These are phyloP conservation scores for Pseudopyricularia cyperi DNA, from an alignment of 2,329 filamentous ascomycete genomes.

Conservation along the genomic window DNA sequence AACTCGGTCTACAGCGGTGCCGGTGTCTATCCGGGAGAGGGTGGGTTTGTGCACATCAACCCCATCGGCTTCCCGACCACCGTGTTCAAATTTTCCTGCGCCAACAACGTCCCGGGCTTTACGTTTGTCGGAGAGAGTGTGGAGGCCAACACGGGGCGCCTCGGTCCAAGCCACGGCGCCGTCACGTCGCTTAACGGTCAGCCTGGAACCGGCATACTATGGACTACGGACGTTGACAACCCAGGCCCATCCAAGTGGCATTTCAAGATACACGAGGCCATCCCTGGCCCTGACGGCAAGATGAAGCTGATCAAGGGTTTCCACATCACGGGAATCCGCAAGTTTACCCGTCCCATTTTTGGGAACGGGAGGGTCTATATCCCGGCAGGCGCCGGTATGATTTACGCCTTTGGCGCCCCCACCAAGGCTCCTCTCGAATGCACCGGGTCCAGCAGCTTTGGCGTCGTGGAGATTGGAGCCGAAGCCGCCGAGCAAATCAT, in stretches of 20 bases:
- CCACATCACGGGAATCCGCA: slow-evolving; percentile 35
- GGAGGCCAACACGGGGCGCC: slow-evolving; percentile 34
- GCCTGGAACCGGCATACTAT: slow-evolving; percentile 40
- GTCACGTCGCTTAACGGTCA: slow-evolving; percentile 40
- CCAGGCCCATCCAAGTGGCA: slow-evolving; percentile 21
- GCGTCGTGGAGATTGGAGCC: slow-evolving; percentile 25
- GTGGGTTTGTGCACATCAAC: slow-evolving; percentile 35
- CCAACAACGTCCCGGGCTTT: slow-evolving; percentile 36
- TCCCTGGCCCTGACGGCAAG: slow-evolving; percentile 34
- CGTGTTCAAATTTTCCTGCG: slow-evolving; percentile 45
- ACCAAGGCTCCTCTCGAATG: slow-evolving; percentile 41
- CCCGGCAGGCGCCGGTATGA: slow-evolving; percentile 33
- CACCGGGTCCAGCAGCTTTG: slow-evolving; percentile 29
- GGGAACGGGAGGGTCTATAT: slow-evolving; percentile 42
- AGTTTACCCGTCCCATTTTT: slow-evolving; percentile 45
- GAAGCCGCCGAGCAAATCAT: slow-evolving; percentile 19
- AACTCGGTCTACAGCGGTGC: slow-evolving; percentile 35
- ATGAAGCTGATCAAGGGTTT: slow-evolving; percentile 37
- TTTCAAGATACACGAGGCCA: slow-evolving; percentile 78
- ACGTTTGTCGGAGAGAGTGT: slow-evolving; percentile 37
- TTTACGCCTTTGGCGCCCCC: slow-evolving; percentile 44
- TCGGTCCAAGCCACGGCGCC: slow-evolving; percentile 44
- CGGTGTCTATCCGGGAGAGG: slow-evolving; percentile 30
- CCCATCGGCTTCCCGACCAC: slow-evolving; percentile 40
- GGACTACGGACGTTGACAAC: slow-evolving; percentile 39